Evolutionary conservation across 495 filamentous ascomycete genomes (phyloP).

Genomic region (Gamarada debralockiae): DNA sequence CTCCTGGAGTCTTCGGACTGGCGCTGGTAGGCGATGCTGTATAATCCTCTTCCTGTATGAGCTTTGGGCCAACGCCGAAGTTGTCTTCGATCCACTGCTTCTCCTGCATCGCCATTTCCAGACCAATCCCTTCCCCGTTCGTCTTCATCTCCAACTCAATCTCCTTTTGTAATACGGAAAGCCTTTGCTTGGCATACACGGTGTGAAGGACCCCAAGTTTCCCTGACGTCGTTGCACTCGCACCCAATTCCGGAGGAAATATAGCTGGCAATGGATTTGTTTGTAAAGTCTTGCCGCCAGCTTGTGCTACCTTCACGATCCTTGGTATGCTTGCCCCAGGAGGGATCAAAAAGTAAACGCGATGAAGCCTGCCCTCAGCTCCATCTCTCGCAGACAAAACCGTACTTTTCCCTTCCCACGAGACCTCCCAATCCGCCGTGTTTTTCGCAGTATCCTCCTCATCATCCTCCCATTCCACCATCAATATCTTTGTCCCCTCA

Average conservation of each 20-base stretch:
- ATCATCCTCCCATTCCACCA: slow-evolving; percentile 73
- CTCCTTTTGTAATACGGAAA: slow-evolving; percentile 68
- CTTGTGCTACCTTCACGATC: slow-evolving; percentile 57
- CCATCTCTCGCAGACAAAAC: slow-evolving; percentile 62
- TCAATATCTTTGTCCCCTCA: slow-evolving; percentile 79
- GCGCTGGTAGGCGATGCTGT: slow-evolving; percentile 22
- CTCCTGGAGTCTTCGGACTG: slow-evolving; percentile 55
- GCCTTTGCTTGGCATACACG: slow-evolving; percentile 74
- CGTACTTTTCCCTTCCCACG: slow-evolving; percentile 69
- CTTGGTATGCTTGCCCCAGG: slow-evolving; percentile 63
- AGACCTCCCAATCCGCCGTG: slow-evolving; percentile 60
- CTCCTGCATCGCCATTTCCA: slow-evolving; percentile 77
- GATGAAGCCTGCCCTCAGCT: slow-evolving; percentile 47
- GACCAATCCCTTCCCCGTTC: slow-evolving; percentile 72
- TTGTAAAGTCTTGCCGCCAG: slow-evolving; percentile 35
- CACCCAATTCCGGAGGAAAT: slow-evolving; percentile 67
- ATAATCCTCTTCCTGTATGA: slow-evolving; percentile 24
- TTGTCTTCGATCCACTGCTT: slow-evolving; percentile 77
- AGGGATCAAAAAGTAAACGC: slow-evolving; percentile 71
- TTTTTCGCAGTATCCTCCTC: slow-evolving; percentile 27
- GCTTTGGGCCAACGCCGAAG: slow-evolving; percentile 55
- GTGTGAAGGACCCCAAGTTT: slow-evolving; percentile 79
- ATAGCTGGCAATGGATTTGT: slow-evolving; percentile 78
- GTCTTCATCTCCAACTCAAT: slow-evolving; percentile 55
- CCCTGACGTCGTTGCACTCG: slow-evolving; percentile 59